These are phyloP conservation scores for Globisporangium barbulae DNA, from an alignment of 352 stramenopile genomes.

Conservation along the genomic window DNA sequence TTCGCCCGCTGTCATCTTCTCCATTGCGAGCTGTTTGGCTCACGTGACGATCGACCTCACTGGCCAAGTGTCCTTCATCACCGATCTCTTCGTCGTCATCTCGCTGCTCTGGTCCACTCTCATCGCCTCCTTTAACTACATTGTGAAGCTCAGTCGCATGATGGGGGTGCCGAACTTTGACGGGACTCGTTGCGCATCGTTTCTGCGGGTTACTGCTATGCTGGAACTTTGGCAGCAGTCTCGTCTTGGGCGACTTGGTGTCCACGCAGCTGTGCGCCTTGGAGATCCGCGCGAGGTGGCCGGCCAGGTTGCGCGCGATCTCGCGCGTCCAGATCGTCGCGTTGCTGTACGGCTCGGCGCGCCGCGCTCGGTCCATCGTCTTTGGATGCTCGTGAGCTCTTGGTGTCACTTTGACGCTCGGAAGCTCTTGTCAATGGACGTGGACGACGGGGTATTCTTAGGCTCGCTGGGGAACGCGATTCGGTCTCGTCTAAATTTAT, in stretches of 20 bases:
- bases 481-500: conserved; percentile 1
- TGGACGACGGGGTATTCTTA: conserved; percentile 2
- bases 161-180: conserved; percentile 31
- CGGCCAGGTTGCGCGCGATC: conserved; percentile 63
- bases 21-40: background rate
- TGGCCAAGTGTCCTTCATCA: background rate
- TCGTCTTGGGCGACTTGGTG: conserved; percentile 59
- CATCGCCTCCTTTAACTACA: background rate
- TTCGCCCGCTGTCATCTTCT: background rate
- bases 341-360: conserved; percentile 75
- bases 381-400: too few species aligned
- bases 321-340: conserved; percentile 75
- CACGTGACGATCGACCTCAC: background rate
- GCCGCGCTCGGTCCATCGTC: conserved; percentile 62
- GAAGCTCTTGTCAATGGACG: background rate
- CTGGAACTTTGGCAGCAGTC: conserved; percentile 45
- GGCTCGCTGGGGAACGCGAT: background rate
- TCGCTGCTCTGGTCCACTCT: background rate
- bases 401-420: background rate
- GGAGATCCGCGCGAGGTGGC: conserved; percentile 62
- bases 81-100: conserved; percentile 8
- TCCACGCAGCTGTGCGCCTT: conserved; percentile 75
- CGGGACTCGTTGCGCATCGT: conserved; percentile 40
- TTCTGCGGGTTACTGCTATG: conserved; percentile 30
- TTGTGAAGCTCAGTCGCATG: background rate